A percentile compares a stretch with the other conserved stretches of the same genome.
phyloP scores from a whole-genome alignment of 352 stramenopile species.

The Thalassiosira ordinaria region DNA sequence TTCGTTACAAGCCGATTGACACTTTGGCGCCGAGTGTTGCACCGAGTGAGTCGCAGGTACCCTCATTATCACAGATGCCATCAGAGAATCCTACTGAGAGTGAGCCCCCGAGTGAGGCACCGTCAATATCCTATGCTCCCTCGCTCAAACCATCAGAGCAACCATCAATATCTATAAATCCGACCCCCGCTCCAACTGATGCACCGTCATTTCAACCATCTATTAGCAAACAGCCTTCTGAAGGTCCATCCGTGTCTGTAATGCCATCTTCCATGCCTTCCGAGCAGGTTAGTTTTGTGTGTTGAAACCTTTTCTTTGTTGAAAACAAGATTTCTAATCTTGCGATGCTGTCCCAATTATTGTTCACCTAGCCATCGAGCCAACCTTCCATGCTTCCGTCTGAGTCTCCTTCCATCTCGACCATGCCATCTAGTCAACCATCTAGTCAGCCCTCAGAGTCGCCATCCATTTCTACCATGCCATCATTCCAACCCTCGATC shows the following conservation, averaged over 20 bases:
- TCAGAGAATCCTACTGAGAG: slow-evolving; percentile 1
- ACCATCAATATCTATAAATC: background rate
- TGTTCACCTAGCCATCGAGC: slow-evolving; percentile 4
- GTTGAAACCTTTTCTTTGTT: too few relatives aligned
- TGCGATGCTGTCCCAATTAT: too few relatives aligned
- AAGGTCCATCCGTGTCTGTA: background rate
- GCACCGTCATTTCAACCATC: slow-evolving; percentile 12
- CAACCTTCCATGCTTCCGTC: slow-evolving; percentile 12
- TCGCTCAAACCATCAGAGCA: background rate
- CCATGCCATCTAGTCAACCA: slow-evolving; percentile 12
- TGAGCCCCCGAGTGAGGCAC: slow-evolving; percentile 1
- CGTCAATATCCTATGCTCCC: slow-evolving; percentile 10
- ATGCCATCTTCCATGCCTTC: slow-evolving; percentile 1
- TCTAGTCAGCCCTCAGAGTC: background rate
- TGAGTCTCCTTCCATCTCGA: slow-evolving; percentile 11
- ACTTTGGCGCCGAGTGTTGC: slow-evolving; percentile 22
- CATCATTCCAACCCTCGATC: slow-evolving; percentile 1
- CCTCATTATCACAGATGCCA: slow-evolving; percentile 21
- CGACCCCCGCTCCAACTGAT: background rate
- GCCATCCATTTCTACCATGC: slow-evolving; percentile 8
- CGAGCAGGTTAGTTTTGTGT: slow-evolving; percentile 6
- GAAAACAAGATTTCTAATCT: too few relatives aligned
- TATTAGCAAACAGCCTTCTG: background rate
- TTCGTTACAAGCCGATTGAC: slow-evolving; percentile 24
- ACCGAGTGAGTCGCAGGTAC: slow-evolving; percentile 6